Conservation (phyloP, 2,329 filamentous ascomycete genomes). For the Eurotiales sp. region DNA sequence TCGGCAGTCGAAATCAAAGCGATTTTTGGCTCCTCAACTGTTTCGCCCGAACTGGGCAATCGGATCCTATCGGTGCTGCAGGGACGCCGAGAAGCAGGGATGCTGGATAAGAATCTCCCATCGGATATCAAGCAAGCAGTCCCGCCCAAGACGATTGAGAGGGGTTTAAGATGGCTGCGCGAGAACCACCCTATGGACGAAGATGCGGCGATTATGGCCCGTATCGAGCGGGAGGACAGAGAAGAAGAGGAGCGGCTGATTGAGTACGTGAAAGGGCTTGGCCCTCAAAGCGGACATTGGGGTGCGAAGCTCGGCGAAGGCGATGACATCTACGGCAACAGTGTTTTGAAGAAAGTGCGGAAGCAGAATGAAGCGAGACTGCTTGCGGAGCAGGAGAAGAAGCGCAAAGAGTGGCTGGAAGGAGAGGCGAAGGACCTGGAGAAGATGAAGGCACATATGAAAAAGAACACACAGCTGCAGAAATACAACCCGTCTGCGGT, state of each 20-base stretch:
- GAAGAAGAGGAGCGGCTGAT: conserved; percentile 36
- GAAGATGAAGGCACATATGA: conserved; percentile 27
- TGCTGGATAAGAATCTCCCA: conserved; percentile 43
- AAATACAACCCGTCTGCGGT: conserved; percentile 33
- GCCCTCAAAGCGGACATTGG: conserved; percentile 44
- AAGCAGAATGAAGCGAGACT: conserved; percentile 38
- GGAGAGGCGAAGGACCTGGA: conserved; percentile 46
- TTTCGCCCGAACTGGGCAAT: conserved; percentile 33
- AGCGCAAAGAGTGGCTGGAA: conserved; percentile 51
- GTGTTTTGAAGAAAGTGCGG: conserved; percentile 38
- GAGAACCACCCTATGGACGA: conserved; percentile 43
- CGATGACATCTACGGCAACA: conserved; percentile 41
- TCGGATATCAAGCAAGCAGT: conserved; percentile 33
- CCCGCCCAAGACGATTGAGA: conserved; percentile 30
- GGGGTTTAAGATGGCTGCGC: conserved; percentile 41
- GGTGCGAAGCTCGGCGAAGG: conserved; percentile 38
- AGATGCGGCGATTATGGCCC: conserved; percentile 45
- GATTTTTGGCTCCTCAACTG: conserved; percentile 32
- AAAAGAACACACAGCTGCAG: conserved; percentile 34
- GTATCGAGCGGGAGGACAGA: conserved; percentile 39
- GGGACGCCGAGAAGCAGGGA: conserved; percentile 41
- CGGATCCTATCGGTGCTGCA: conserved; percentile 39
- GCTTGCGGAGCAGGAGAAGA: conserved; percentile 42
- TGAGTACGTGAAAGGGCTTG: conserved; percentile 36
- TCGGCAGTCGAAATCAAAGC: conserved; percentile 29